phyloP scores from a whole-genome alignment of 306 rosid genomes.

The Arachis hypogaea region DNA sequence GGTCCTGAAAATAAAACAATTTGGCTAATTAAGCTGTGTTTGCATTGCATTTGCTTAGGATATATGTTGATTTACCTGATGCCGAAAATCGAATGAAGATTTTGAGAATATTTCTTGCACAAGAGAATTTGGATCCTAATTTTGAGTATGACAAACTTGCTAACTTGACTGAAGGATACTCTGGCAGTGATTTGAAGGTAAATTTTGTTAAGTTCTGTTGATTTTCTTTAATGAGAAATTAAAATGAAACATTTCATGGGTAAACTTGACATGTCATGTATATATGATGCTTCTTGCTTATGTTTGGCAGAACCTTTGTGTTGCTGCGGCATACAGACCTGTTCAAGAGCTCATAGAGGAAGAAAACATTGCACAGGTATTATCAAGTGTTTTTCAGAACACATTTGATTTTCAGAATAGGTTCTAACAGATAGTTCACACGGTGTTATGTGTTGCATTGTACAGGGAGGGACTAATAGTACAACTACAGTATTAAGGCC shows the following conservation, averaged over 20 bases:
- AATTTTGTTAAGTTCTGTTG: constrained; percentile 12
- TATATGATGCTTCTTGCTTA: constrained; percentile 19
- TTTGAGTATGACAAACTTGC: constrained; percentile 84
- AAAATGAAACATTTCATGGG: not conserved
- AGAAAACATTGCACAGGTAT: constrained; percentile 64
- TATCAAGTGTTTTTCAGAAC: not conserved
- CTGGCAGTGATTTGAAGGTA: constrained; percentile 99
- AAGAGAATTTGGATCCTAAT: constrained; percentile 69
- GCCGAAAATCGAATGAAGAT: constrained; percentile 87
- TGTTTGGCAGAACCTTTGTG: constrained; percentile 81
- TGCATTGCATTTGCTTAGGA: constrained; percentile 52
- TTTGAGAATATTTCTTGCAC: constrained; percentile 81
- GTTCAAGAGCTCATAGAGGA: constrained; percentile 89
- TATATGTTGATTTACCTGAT: constrained; percentile 94
- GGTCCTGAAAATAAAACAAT: not conserved
- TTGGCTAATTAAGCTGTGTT: constrained; percentile 34
- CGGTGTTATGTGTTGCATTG: constrained; percentile 23
- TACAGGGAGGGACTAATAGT: constrained; percentile 52
- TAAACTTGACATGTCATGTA: constrained; percentile 17
- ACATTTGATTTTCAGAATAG: not conserved
- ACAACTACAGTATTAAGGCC: constrained; percentile 50
- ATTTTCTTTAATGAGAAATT: constrained; percentile 16
- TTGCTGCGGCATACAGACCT: constrained; percentile 95
- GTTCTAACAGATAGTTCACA: not conserved
- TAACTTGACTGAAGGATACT: constrained; percentile 86